A percentile compares a stretch with the other conserved stretches of the same genome.
phyloP scores from a whole-genome alignment of 352 stramenopile genomes.

The Elongisporangium anandrum region DNA sequence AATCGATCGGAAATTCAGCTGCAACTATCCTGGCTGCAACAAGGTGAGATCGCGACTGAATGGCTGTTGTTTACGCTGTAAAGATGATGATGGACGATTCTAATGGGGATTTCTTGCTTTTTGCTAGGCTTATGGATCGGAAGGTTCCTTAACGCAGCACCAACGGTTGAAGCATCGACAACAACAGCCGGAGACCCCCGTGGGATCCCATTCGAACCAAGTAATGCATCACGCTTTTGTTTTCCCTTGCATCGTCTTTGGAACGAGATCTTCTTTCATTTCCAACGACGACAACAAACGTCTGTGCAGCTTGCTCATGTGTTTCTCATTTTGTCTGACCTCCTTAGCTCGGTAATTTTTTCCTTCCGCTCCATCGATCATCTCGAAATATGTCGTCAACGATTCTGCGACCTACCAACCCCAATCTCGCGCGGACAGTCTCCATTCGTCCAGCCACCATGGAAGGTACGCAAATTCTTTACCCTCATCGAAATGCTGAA shows the following conservation, averaged over 20 bases:
- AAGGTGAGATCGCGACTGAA: conserved; percentile 38
- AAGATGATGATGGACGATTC: not conserved
- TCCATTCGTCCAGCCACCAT: conserved; percentile 56
- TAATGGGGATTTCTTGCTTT: not conserved
- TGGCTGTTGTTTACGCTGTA: conserved; percentile 1
- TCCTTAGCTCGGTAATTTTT: conserved; percentile 30
- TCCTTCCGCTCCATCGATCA: conserved; percentile 43
- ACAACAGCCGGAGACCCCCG: conserved; percentile 17
- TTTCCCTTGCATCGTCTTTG: not conserved
- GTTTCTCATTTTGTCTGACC: conserved; percentile 3
- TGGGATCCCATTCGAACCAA: conserved; percentile 24
- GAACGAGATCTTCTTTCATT: not conserved
- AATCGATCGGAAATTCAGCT: conserved; percentile 81
- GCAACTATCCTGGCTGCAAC: conserved; percentile 44
- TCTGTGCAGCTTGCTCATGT: conserved; percentile 1
- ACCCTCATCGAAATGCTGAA: too few species aligned
- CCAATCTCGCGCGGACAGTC: conserved; percentile 24
- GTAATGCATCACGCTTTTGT: conserved; percentile 7
- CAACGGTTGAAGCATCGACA: conserved; percentile 73
- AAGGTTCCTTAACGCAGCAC: conserved; percentile 77
- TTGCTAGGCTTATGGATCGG: conserved; percentile 66
- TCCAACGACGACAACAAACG: not conserved
- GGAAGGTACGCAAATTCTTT: conserved; percentile 6
- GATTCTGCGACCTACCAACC: conserved; percentile 2
- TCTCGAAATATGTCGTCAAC: conserved; percentile 7